Evolutionary conservation across 805 yeast species (phyloP).

Genomic region (Saccharomycopsis guyanensis): DNA sequence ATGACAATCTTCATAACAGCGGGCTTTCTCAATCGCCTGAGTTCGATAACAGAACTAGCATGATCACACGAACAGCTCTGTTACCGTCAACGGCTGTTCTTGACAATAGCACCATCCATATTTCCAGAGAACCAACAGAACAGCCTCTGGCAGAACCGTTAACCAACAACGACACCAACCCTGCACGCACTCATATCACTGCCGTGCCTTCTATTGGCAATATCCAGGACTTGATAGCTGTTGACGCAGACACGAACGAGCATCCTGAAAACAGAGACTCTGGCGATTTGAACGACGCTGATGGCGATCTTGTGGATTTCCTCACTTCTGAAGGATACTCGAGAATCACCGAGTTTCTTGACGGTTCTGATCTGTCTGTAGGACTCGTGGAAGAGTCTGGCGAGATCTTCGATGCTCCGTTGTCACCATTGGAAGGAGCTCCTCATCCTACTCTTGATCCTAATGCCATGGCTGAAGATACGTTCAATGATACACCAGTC

Average conservation of each 20-base stretch:
- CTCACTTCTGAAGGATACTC: constrained; percentile 18
- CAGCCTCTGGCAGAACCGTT: neutral
- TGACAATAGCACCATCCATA: neutral
- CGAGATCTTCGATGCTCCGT: neutral
- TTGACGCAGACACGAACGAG: constrained; percentile 10
- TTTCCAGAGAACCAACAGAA: neutral
- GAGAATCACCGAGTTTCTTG: constrained; percentile 13
- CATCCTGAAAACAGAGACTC: no score
- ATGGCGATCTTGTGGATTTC: constrained; percentile 8
- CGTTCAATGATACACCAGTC: neutral
- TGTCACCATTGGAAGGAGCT: neutral
- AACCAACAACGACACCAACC: constrained; percentile 1
- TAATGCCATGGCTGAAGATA: neutral
- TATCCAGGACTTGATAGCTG: constrained; percentile 8
- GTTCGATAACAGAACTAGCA: constrained; percentile 8
- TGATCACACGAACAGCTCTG: neutral
- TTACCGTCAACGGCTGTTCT: neutral
- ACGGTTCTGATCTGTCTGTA: neutral
- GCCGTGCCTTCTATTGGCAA: constrained; percentile 1
- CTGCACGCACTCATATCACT: neutral
- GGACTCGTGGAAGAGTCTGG: neutral
- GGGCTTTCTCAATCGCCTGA: neutral
- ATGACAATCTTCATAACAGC: constrained; percentile 11
- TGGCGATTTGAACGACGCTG: neutral
- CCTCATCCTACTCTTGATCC: neutral